Base-by-base conservation (phyloP, 495 filamentous ascomycete species). In the Penicillium nucicola region DNA sequence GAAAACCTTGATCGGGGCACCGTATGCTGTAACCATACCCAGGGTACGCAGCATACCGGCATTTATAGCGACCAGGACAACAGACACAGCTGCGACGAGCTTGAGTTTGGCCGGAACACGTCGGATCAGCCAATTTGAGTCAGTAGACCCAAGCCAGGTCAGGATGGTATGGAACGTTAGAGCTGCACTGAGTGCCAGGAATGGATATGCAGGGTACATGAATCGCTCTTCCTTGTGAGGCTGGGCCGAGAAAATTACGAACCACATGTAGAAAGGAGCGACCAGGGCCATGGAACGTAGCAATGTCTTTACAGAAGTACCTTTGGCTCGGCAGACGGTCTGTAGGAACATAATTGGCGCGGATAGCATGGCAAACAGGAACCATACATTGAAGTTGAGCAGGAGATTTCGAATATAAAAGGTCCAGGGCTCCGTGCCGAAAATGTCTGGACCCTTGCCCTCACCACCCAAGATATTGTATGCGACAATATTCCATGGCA, bases 201-300 rank as follows among this genome's bases (percentile, higher is more conserved):
- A 86, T 8, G 95, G 93, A 65, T 99, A 99, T 18, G 85, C 86
- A 0, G 92, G 92, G 66, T 95, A 97, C 91, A 99, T 97, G 74
- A 99, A 99, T 7, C 95, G 78, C 63, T 99, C 95, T 67, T 99
- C 95, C 60, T 99, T 99, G 77, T 99, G 95, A 15, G 93, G 85
- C 62, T 97, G 93, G 9, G 85, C 63, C 3, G 89, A 89, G 70
- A 99, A 97, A 46, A 97, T 92, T 6, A 67, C 82, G 19, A 97
- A 80, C 95, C 95, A 99, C 65, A 96, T 79, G 65, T 97, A 97
- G 69, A 97, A 92, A 0, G 95, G 92, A 1, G 83, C 69, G 41
- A 88, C 71, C 58, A 92, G 85, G 25, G 89, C 80, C 39, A 92
- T 54, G n/a, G 83, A 88, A 22, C 89, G 84, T 30, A 92, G 71